These are phyloP conservation scores for Diaporthe amygdali DNA, from an alignment of 2,329 filamentous ascomycete species.

Conservation along the genomic window DNA sequence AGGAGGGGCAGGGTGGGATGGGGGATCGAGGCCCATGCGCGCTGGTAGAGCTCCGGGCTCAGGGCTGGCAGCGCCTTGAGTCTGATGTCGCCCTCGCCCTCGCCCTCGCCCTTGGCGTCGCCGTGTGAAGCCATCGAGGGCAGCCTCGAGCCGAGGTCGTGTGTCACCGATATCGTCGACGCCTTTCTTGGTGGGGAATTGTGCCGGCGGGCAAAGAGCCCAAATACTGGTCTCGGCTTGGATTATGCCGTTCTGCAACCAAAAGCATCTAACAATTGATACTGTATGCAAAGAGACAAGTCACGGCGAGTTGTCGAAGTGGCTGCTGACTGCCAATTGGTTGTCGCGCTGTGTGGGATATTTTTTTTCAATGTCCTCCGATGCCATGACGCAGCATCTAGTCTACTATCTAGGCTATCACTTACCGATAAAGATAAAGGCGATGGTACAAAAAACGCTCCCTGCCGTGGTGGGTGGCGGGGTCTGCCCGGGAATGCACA, in stretches of 20 bases:
- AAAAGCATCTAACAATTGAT: neutral
- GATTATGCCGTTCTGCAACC: neutral
- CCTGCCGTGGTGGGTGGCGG: too few relatives aligned
- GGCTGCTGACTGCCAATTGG: neutral
- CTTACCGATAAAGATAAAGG: neutral
- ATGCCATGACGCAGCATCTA: neutral
- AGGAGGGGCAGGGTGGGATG: conserved; percentile 88
- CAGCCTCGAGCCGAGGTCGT: neutral
- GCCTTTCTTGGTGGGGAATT: too few relatives aligned
- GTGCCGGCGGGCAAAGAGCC: neutral
- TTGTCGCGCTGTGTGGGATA: neutral
- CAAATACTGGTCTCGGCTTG: neutral
- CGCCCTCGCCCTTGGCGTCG: conserved; percentile 32
- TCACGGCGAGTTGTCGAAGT: neutral
- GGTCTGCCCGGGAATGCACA: too few relatives aligned
- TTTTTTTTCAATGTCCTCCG: neutral
- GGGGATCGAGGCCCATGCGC: conserved; percentile 84
- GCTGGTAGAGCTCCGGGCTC: conserved; percentile 65
- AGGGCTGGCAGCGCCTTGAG: conserved; percentile 51
- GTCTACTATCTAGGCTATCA: neutral
- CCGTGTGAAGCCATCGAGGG: conserved; percentile 37
- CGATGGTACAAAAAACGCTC: too few relatives aligned
- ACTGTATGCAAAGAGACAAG: neutral
- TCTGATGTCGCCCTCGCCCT: neutral
- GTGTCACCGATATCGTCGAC: neutral